Evolutionary conservation across 2,329 filamentous ascomycete species (phyloP).

Genomic region (Cladosporium halotolerans): DNA sequence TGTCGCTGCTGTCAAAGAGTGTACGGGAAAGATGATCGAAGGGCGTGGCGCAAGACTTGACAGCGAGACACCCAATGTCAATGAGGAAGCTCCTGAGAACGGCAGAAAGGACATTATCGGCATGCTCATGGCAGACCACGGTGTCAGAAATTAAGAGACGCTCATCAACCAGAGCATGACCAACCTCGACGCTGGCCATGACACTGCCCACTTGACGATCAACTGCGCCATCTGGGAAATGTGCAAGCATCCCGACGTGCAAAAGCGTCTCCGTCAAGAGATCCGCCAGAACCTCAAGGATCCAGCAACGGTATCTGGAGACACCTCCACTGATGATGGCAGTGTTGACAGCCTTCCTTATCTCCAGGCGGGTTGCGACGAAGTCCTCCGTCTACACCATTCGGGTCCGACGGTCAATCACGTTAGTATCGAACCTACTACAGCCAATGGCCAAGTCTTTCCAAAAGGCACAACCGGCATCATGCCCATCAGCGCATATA

Average conservation of each 20-base stretch:
- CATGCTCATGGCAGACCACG: slow-evolving; percentile 45
- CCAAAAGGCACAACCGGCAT: slow-evolving; percentile 35
- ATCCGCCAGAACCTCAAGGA: slow-evolving; percentile 56
- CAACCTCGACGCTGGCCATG: slow-evolving; percentile 57
- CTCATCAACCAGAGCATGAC: slow-evolving; percentile 52
- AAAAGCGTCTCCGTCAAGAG: slow-evolving; percentile 62
- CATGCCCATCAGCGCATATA: slow-evolving; percentile 38
- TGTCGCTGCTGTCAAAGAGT: not conserved
- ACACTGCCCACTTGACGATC: slow-evolving; percentile 69
- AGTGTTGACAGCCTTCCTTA: slow-evolving; percentile 39
- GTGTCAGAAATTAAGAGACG: slow-evolving; percentile 44
- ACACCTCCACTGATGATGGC: slow-evolving; percentile 25
- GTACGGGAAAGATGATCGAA: not conserved
- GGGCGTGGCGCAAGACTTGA: slow-evolving; percentile 32
- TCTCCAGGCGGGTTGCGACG: slow-evolving; percentile 44
- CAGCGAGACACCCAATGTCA: slow-evolving; percentile 27
- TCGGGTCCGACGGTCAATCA: slow-evolving; percentile 44
- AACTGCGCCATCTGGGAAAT: slow-evolving; percentile 71
- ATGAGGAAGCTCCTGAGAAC: slow-evolving; percentile 21
- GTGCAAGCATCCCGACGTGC: slow-evolving; percentile 58
- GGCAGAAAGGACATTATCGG: slow-evolving; percentile 38
- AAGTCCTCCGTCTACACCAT: slow-evolving; percentile 41
- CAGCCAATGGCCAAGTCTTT: slow-evolving; percentile 33
- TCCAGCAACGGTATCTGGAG: slow-evolving; percentile 19
- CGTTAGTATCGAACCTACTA: slow-evolving; percentile 37